Evolutionary conservation across 495 filamentous ascomycete genomes (phyloP), one percentile per base, ranked within the genome.

Genomic region (Penicillium angulare): DNA sequence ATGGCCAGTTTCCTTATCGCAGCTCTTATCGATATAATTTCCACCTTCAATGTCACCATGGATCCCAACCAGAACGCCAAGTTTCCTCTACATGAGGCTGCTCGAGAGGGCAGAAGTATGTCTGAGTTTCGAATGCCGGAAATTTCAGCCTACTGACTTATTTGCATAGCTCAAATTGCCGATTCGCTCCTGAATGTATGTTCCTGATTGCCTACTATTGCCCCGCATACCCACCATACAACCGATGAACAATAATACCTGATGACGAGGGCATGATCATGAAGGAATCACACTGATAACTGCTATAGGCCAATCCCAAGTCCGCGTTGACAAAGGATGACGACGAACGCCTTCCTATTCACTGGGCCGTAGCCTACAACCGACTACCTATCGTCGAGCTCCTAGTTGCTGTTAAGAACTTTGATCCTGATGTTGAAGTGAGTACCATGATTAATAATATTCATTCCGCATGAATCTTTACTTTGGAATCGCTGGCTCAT

Each of bases 341-440:
- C 42, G 93, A 99, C 66, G 90, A 90, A 42, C 88, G 93, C 42
- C 81, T 96, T 18, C 87, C 95, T 0, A 85, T 97, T 43, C 95
- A 99, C 71, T 99, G 95, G 95, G 93, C 93, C 1, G 81, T 83
- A 12, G 93, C 91, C 35, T 86, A 87, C 67, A 95, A 92, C 64
- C 86, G 82, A 32, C 68, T 81, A n/a, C 77, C 82, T 31, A 89
- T 96, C 44, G 85, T 88, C 18, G 75, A 87, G 54, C 63, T 92
- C 20, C 77, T 99, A 3, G 65, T 79, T 17, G 71, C 85, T 0
- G 72, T 72, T 43, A 86, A 85, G 61, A 76, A 78, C 53, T 97
- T 97, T 57, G 91, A 97, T 67, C 84, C 88, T 0, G 93, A 97
- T 71, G 87, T 86, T 32, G 84, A 90, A 67, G 88, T 90, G 33